Evolutionary conservation across 495 filamentous ascomycete genomes (phyloP).

Genomic region (Daldinia bambusicola): DNA sequence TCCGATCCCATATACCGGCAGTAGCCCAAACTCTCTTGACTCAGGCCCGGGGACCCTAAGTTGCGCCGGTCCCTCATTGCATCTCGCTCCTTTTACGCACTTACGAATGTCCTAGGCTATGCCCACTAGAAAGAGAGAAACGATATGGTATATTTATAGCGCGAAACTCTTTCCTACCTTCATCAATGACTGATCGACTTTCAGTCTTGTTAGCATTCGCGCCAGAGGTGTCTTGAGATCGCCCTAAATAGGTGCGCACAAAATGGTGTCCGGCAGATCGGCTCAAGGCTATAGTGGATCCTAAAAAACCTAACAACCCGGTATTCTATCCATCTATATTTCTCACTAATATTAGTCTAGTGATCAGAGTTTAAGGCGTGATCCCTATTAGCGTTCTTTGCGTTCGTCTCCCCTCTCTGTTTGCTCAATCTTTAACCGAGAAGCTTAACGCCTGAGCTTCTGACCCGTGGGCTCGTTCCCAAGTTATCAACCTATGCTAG

Average conservation of each 20-base stretch:
- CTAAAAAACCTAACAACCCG: background rate
- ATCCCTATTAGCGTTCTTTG: background rate
- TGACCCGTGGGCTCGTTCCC: slow-evolving; percentile 12
- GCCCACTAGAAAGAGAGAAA: background rate
- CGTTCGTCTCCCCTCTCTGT: background rate
- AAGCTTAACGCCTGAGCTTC: slow-evolving; percentile 11
- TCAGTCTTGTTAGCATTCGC: background rate
- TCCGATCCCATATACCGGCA: slow-evolving; percentile 6
- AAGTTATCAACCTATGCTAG: background rate
- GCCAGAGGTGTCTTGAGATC: slow-evolving; percentile 7
- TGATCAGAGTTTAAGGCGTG: background rate
- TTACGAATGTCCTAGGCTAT: background rate
- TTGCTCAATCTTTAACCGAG: background rate
- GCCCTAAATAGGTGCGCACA: slow-evolving; percentile 10
- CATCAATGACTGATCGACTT: background rate
- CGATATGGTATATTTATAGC: background rate
- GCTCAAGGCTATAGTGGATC: background rate
- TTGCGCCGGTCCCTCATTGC: background rate
- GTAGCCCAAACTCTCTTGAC: slow-evolving; percentile 33
- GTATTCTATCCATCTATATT: background rate
- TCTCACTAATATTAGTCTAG: slow-evolving; percentile 3
- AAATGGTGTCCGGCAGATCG: slow-evolving; percentile 5
- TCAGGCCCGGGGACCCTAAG: slow-evolving; percentile 13
- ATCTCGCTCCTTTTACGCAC: background rate
- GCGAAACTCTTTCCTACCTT: background rate